Conservation (phyloP, 2,329 filamentous ascomycete genomes). For the Ophiocordyceps camponoti-leonardi region DNA sequence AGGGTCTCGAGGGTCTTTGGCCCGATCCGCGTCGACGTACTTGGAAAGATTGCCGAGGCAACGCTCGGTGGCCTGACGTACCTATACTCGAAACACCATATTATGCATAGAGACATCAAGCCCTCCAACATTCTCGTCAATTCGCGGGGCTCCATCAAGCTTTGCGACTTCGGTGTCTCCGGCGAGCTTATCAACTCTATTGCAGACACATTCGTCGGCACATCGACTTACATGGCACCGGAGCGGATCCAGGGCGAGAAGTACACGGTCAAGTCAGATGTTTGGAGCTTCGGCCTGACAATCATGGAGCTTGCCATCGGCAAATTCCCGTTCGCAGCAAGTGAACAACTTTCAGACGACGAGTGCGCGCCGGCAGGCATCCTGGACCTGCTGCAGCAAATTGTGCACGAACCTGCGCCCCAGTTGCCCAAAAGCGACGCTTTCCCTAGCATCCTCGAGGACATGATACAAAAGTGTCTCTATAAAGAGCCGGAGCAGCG, state of each 20-base stretch:
- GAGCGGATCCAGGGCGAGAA: slow-evolving; percentile 94
- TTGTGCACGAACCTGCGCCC: slow-evolving; percentile 89
- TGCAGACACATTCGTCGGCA: slow-evolving; percentile 94
- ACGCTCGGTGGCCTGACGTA: slow-evolving; percentile 88
- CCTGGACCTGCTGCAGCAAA: slow-evolving; percentile 87
- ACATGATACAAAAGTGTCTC: slow-evolving; percentile 93
- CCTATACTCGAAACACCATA: slow-evolving; percentile 86
- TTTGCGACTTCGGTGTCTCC: slow-evolving; percentile 98
- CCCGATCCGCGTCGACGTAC: slow-evolving; percentile 83
- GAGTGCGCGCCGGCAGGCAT: slow-evolving; percentile 85
- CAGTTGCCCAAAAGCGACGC: slow-evolving; percentile 92
- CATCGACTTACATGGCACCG: slow-evolving; percentile 97
- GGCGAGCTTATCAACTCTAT: slow-evolving; percentile 96
- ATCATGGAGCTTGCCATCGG: slow-evolving; percentile 97
- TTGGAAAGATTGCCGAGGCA: slow-evolving; percentile 94
- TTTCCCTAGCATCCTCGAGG: slow-evolving; percentile 85
- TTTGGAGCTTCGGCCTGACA: slow-evolving; percentile 91
- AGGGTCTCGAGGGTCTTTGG: slow-evolving; percentile 89
- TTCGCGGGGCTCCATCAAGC: slow-evolving; percentile 83
- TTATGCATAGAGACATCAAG: slow-evolving; percentile 99
- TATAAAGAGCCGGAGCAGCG: slow-evolving; percentile 77
- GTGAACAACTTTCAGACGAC: slow-evolving; percentile 50
- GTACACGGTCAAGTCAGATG: slow-evolving; percentile 96
- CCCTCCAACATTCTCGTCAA: slow-evolving; percentile 96
- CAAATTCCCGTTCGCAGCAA: slow-evolving; percentile 82